These are phyloP conservation scores for Colletotrichum nymphaeae DNA, from an alignment of 2,329 filamentous ascomycete species.

Conservation along the genomic window DNA sequence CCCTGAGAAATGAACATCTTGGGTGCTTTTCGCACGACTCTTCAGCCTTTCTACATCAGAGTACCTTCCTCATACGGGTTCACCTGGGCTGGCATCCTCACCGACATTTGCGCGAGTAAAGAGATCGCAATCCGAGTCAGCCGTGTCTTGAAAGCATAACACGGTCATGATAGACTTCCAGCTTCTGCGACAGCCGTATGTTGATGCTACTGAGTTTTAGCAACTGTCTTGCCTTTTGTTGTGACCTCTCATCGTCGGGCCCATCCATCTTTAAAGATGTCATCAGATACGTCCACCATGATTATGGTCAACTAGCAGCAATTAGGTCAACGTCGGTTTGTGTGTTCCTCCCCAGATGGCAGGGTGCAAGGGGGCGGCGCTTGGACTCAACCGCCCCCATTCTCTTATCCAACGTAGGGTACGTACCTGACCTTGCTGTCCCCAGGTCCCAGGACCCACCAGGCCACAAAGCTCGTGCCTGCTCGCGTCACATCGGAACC, in stretches of 20 bases:
- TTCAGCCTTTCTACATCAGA: background rate
- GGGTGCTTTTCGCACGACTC: background rate
- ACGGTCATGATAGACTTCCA: background rate
- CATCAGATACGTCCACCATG: background rate
- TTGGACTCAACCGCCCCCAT: slow-evolving; percentile 10
- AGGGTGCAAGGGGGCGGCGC: background rate
- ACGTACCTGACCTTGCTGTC: background rate
- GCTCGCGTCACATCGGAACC: slow-evolving; percentile 21
- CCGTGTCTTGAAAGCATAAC: slow-evolving; percentile 9
- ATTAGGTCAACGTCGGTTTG: slow-evolving; percentile 18
- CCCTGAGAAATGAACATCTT: background rate
- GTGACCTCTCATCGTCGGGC: background rate
- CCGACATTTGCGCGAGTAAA: slow-evolving; percentile 27
- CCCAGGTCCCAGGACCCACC: no score
- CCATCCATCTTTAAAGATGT: background rate
- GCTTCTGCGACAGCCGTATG: background rate
- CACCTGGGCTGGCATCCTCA: slow-evolving; percentile 1
- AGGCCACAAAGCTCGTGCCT: background rate
- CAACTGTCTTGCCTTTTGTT: background rate
- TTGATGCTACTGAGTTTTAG: background rate
- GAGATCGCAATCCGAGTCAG: slow-evolving; percentile 21
- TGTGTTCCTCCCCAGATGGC: slow-evolving; percentile 18
- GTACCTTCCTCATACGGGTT: background rate
- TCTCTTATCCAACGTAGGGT: slow-evolving; percentile 5
- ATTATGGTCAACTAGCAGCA: background rate